phyloP scores from a whole-genome alignment of 2,329 filamentous ascomycete species.

The Hortaea sp. region DNA sequence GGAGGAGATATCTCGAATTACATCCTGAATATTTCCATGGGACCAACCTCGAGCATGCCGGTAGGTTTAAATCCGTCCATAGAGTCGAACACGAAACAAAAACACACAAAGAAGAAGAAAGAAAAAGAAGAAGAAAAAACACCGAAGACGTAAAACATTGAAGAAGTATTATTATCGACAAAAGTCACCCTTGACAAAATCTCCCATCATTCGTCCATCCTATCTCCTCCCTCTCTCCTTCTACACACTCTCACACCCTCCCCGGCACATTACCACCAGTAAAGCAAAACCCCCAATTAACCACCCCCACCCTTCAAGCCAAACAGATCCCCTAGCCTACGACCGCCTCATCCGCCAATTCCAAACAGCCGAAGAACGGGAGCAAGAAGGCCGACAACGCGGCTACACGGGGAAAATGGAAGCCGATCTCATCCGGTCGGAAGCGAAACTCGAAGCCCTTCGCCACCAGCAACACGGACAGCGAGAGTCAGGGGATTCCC shows the following conservation, averaged over 20 bases:
- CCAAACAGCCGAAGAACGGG: constrained; percentile 62
- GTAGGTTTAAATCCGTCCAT: constrained; percentile 21
- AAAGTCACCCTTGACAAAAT: background rate
- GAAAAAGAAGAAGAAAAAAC: no score
- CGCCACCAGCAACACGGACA: constrained; percentile 29
- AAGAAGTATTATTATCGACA: no score
- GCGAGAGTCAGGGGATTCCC: no score
- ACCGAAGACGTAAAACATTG: no score
- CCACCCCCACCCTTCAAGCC: background rate
- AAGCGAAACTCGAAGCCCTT: constrained; percentile 60
- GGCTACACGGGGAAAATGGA: constrained; percentile 73
- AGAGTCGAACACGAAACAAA: no score
- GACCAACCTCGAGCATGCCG: constrained; percentile 51
- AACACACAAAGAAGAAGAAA: no score
- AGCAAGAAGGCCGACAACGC: constrained; percentile 60
- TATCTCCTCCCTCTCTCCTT: background rate
- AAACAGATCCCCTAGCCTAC: constrained; percentile 68
- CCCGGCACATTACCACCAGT: constrained; percentile 1
- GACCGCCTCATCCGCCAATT: constrained; percentile 69
- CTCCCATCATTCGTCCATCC: background rate
- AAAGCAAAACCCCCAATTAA: background rate
- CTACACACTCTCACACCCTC: background rate
- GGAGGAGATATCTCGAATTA: constrained; percentile 63
- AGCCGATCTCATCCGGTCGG: constrained; percentile 64
- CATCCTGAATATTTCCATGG: constrained; percentile 62